These are phyloP conservation scores for Oxytropis ochrocephala DNA, from an alignment of 306 rosid species.

Conservation along the genomic window DNA sequence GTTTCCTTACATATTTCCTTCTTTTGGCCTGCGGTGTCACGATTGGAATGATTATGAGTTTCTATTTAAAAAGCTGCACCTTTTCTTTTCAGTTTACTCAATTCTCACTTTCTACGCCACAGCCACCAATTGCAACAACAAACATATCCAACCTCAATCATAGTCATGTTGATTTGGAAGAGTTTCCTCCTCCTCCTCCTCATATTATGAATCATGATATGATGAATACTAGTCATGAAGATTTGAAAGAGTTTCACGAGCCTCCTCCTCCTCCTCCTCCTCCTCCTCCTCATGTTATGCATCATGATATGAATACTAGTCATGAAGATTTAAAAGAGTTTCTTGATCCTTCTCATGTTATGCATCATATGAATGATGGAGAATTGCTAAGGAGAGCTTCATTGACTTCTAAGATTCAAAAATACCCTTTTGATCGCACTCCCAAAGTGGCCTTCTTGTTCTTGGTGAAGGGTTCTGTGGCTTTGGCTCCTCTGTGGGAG, in stretches of 20 bases:
- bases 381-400: constrained; percentile 83
- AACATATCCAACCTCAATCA: neutral
- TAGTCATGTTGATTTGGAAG: no score
- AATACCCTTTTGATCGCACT: constrained; percentile 42
- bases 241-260: no score
- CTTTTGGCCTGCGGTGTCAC: constrained; percentile 52
- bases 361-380: constrained; percentile 53
- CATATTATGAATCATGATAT: no score
- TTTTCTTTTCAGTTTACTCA: constrained; percentile 33
- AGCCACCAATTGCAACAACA: neutral
- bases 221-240: no score
- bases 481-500: constrained; percentile 68
- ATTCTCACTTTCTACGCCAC: constrained; percentile 28
- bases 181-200: no score
- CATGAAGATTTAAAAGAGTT: constrained; percentile 35
- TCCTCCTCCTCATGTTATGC: no score
- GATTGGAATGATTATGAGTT: constrained; percentile 42
- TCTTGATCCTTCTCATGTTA: constrained; percentile 29
- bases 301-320: no score
- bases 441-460: constrained; percentile 84
- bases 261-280: no score
- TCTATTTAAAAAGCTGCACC: constrained; percentile 27
- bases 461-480: constrained; percentile 53
- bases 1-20: constrained; percentile 31
- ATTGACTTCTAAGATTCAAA: constrained; percentile 33